These are phyloP conservation scores for Hebeloma cylindrosporum DNA, from an alignment of 768 basidiomycete genomes.

Conservation along the genomic window DNA sequence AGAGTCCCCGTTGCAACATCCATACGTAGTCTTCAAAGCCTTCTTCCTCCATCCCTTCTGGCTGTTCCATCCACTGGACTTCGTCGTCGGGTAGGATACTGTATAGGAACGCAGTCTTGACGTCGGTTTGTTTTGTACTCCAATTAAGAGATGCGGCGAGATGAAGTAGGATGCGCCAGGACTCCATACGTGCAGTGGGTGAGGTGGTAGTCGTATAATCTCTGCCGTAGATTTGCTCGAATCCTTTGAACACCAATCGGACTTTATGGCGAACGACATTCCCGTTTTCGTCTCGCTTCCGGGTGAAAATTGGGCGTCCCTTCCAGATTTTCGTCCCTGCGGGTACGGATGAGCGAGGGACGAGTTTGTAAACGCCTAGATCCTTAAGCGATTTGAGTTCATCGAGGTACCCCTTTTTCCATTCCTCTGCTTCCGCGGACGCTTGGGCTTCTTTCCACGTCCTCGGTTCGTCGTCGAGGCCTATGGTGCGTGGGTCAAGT, in stretches of 20 bases:
- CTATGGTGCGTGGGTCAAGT: conserved; percentile 3
- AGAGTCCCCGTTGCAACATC: conserved; percentile 27
- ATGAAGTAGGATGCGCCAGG: conserved; percentile 35
- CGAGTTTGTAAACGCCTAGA: conserved; percentile 30
- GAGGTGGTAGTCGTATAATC: conserved; percentile 45
- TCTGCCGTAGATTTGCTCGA: conserved; percentile 37
- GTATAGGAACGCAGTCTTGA: conserved; percentile 41
- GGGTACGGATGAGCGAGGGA: conserved; percentile 17
- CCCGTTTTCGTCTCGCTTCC: conserved; percentile 28
- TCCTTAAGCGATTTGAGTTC: conserved; percentile 27
- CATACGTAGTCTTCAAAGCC: conserved; percentile 26
- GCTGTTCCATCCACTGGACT: conserved; percentile 35
- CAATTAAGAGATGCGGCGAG: conserved; percentile 33
- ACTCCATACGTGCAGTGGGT: conserved; percentile 39
- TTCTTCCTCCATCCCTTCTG: conserved; percentile 29
- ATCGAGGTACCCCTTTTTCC: conserved; percentile 18
- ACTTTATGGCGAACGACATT: conserved; percentile 33
- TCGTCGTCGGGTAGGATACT: conserved; percentile 30
- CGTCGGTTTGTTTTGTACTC: conserved; percentile 39
- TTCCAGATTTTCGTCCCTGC: conserved; percentile 25
- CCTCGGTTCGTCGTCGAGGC: conserved; percentile 10
- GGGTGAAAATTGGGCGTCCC: conserved; percentile 6
- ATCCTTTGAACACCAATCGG: conserved; percentile 42
- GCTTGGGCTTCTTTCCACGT: conserved; percentile 24
- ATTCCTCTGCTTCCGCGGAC: conserved; percentile 22